Conservation (phyloP, 116 monocot genomes). For the Phalaenopsis hybrid region DNA sequence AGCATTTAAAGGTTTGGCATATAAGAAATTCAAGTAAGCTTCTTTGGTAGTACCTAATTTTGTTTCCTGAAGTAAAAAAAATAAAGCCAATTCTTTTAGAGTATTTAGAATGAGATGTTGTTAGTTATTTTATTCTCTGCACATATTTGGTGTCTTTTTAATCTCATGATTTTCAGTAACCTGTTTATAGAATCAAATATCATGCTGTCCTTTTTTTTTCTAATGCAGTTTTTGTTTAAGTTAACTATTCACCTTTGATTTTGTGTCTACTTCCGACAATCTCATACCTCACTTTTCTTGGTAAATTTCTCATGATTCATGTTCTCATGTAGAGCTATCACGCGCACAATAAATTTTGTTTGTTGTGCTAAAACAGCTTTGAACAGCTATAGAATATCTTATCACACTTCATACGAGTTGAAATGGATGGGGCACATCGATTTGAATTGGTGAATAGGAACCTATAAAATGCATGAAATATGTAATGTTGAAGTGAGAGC, state of each 20-base stretch:
- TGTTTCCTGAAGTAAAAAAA: not conserved
- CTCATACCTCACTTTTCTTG: no score
- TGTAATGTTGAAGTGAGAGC: not conserved
- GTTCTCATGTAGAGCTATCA: not conserved
- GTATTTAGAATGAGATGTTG: not conserved
- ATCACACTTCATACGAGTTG: not conserved
- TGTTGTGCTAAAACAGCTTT: not conserved
- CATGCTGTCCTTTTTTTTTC: not conserved
- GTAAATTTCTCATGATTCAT: not conserved
- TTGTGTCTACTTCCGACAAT: not conserved
- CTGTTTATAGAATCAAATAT: not conserved
- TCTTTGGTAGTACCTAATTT: constrained; percentile 7
- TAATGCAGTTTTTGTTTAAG: no score
- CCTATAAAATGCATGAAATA: not conserved
- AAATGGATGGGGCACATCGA: not conserved
- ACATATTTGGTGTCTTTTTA: not conserved
- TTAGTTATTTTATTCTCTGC: not conserved
- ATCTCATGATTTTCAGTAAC: not conserved
- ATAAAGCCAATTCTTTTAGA: not conserved
- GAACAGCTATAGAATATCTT: not conserved
- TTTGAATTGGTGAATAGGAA: not conserved
- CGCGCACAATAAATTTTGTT: not conserved
- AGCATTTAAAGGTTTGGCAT: constrained; percentile 82
- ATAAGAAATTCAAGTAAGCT: constrained; percentile 81
- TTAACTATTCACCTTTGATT: not conserved